Base-by-base conservation (phyloP, 306 rosid species). In the Pyrus pyrifolia region DNA sequence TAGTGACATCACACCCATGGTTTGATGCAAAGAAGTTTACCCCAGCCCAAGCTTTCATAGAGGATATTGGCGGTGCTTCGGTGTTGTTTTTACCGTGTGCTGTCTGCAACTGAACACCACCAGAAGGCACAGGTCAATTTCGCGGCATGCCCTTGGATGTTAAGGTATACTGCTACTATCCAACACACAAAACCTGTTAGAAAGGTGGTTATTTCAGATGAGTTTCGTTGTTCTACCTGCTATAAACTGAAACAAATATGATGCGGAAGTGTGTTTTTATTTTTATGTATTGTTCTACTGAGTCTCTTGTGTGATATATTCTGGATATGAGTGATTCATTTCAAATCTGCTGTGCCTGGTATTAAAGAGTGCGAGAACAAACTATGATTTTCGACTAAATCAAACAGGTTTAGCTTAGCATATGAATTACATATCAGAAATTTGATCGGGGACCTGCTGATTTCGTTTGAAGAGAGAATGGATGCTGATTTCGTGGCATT, bases 71-170 rank as follows among this genome's bases (percentile, higher is more conserved):
- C 5, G 92, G 87, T 61, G 77, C 93, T 53, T 84, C 89, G 0
- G 81, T 95, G 45, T 79, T 95, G 68, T 95, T 95, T 85, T 82
- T 90, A 81, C 97, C 98, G 5, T 95, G 97, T 80, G 27, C 89
- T 29, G 38, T 83, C 46, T 89, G 92, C 86, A 92, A 95, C 70
- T 95, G 97, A 97, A 95, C 98, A n/a, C 97, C 97, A 1, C 98
- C 97, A 11, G 98, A 95, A 84, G 97, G 98, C 71, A 96, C 97
- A 55, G 97, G 98, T 66, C 97, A 92, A 86, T 95, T 95, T 84
- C 98, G 88, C 73, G 97, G 97, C 86, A 86, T 95, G 93, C 93
- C 98, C 44, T 84, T 95, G 85, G 86, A 90, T 81, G 92, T 90
- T 63, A 95, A 95, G 98, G 98, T 95, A 83, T 53, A 35, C 9